Conservation (phyloP, 2,329 filamentous ascomycete species). For the Dichotomopilus funicola region DNA sequence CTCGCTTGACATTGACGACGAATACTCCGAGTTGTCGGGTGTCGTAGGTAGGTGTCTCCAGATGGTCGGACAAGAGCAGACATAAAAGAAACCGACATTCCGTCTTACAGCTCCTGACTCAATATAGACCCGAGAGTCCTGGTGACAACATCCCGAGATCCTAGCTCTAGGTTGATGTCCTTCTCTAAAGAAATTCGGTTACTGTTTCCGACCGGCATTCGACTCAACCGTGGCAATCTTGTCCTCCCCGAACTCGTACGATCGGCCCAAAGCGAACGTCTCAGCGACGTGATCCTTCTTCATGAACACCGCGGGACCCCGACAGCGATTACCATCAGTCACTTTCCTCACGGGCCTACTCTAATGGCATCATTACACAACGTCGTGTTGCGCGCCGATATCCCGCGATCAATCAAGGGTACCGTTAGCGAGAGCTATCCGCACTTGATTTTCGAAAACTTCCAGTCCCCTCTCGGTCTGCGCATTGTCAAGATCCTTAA, state of each 20-base stretch:
- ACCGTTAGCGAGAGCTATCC: conserved; percentile 74
- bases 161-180: conserved; percentile 73
- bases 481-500: conserved; percentile 86
- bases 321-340: conserved; percentile 79
- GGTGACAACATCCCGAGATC: conserved; percentile 85
- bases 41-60: conserved; percentile 59
- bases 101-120: not conserved
- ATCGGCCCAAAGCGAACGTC: conserved; percentile 70
- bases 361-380: conserved; percentile 83
- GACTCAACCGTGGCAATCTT: conserved; percentile 80
- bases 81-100: no score
- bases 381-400: conserved; percentile 85
- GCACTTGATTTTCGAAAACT: conserved; percentile 92
- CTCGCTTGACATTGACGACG: conserved; percentile 72
- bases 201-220: conserved; percentile 24
- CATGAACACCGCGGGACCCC: conserved; percentile 76
- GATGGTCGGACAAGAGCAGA: not conserved
- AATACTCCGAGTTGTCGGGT: conserved; percentile 86
- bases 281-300: conserved; percentile 79
- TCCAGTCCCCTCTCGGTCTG: conserved; percentile 71
- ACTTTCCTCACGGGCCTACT: conserved; percentile 82
- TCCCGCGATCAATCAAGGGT: conserved; percentile 78
- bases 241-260: conserved; percentile 79
- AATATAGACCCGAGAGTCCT: conserved; percentile 59
- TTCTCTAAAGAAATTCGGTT: conserved; percentile 71